Evolutionary conservation across 2,329 filamentous ascomycete genomes (phyloP), one percentile per base, ranked within the genome.

Genomic region (Fusarium nurragi): DNA sequence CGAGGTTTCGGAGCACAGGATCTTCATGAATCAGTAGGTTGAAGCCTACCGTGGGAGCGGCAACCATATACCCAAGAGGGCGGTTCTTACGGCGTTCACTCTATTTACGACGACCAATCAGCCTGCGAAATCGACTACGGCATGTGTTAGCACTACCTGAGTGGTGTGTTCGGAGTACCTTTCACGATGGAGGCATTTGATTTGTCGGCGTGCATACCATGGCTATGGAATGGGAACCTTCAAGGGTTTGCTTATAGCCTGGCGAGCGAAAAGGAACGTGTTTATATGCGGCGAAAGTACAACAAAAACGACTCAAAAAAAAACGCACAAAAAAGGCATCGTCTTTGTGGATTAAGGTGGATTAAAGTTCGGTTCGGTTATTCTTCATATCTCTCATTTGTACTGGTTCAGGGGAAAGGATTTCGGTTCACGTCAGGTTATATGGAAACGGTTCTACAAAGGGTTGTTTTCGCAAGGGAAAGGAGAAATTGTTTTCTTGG

Each of bases 41-140:
- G 18, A 18, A 34, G 16, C 45, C 48, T 28, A 55, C 43, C 30
- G 53, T 67, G 56, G 46, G 45, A 54, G 56, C 46, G 59, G 44
- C 54, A 68, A 67, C 60, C 48, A 60, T 67, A 72, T 72, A 72
- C 66, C 64, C 64, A 60, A 67, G 54, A 59, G 65, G 65, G 54
- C 58, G 67, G 65, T 69, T 58, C 66, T 63, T 59, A 54, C 46
- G 64, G 67, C 59, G 65, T 71, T 70, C 44, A 63, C 52, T 54
- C 57, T 63, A 50, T 50, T 66, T 70, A 63, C 48, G 30, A 62
- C 45, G 37, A 43, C 49, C 43, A 47, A 58, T 55, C 62, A 60
- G 57, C 47, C 45, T 69, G 52, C 57, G 64, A 65, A 49, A 61
- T 58, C 65, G 48, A 63, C 60, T 56, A 48, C 64, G 60, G 62